Evolutionary conservation across 179 eudicot genomes (phyloP).

Genomic region (Nepenthes alata): DNA sequence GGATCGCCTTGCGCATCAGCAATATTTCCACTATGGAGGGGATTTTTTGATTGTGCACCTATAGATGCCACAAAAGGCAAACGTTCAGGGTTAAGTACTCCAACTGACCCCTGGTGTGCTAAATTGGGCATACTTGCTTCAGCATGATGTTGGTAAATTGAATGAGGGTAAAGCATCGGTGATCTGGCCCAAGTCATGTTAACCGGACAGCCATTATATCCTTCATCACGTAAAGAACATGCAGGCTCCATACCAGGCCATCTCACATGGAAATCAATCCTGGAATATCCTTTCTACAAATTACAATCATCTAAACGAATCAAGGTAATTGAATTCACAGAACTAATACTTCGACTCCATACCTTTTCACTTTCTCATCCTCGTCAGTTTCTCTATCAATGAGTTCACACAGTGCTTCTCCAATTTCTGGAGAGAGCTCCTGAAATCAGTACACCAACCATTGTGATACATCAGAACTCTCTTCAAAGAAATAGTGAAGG

Average conservation of each 20-base stretch:
- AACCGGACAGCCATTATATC: constrained; percentile 21
- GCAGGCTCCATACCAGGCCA: constrained; percentile 34
- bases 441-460: constrained; percentile 23
- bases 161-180: constrained; percentile 37
- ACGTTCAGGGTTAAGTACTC: constrained; percentile 16
- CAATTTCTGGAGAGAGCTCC: constrained; percentile 74
- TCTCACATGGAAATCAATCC: constrained; percentile 24
- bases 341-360: constrained; percentile 5
- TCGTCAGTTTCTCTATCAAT: constrained; percentile 50
- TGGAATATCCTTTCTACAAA: constrained; percentile 17
- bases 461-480: constrained; percentile 5
- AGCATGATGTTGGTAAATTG: constrained; percentile 41
- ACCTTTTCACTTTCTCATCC: constrained; percentile 31
- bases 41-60: constrained; percentile 17
- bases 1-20: constrained; percentile 18
- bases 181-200: constrained; percentile 30
- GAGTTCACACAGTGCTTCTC: constrained; percentile 76
- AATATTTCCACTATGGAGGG: constrained; percentile 14
- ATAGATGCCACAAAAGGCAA: constrained; percentile 19
- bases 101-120: constrained; percentile 27
- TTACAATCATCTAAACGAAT: constrained; percentile 6
- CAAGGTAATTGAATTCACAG: constrained; percentile 4
- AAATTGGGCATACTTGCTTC: constrained; percentile 35
- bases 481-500: background rate
- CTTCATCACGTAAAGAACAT: constrained; percentile 24